Base-by-base conservation (phyloP, 2,329 filamentous ascomycete genomes). In the Diplodia scrobiculata region DNA sequence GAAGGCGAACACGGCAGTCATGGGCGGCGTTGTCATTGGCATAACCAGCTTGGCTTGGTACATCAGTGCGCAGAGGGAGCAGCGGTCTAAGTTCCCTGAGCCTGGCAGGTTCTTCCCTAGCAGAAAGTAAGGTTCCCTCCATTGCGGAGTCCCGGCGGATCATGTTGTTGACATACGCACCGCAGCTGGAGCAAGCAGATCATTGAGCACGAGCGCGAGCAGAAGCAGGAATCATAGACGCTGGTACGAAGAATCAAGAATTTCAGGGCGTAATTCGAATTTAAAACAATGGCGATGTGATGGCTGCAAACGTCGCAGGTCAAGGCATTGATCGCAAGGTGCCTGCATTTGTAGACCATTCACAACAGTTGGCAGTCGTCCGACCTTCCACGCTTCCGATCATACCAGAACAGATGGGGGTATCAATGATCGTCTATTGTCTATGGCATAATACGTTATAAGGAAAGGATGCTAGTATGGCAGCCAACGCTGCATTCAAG, bases 1-100 rank as follows among this genome's bases (percentile, higher is more conserved):
- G 95, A 95, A 90, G 79, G 82, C 83, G 74, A 99, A 99, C 84
- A 99, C 95, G 5, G 84, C 89, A 65, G 83, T 95, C 71, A 87
- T 92, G 76, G 86, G 86, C 68, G 84, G 82, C 55, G 85, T 89
- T 66, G 82, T 95, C 62, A 71, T 89, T 71, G 88, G 90, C 69
- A 84, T 96, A 70, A 83, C 85, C 67, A 88, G 84, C 59, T 79
- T 89, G 73, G 84, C 84, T 68, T 94, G 87, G 84, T 90, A 84
- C 74, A 79, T 89, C 72, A 92, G 90, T 75, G 89, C 91, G 47
- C 86, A 91, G 72, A 83, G 87, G 70, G 91, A 96, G 78, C 79
- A 84, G 69, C 87, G 91, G 74, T 84, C 88, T 71, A 87, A 84
- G 78, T 91, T 92, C 83, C 91, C 91, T 41, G 88, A 91, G 79